These are phyloP conservation scores for Didymella segeticola DNA, from an alignment of 2,329 filamentous ascomycete genomes.

Conservation along the genomic window DNA sequence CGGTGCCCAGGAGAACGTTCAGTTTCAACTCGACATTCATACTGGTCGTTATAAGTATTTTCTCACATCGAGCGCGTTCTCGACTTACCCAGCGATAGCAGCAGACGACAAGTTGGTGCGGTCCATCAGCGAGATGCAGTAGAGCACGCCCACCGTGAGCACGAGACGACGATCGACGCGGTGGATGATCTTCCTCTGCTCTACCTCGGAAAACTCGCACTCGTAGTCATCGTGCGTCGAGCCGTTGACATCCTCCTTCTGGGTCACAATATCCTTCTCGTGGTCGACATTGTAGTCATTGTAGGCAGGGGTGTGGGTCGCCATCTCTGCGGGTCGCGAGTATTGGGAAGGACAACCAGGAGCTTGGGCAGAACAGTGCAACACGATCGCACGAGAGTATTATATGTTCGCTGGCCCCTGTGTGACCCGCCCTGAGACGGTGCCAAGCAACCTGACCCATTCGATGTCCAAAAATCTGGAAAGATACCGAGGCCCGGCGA, in stretches of 20 bases:
- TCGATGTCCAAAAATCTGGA: constrained; percentile 13
- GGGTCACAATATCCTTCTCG: constrained; percentile 30
- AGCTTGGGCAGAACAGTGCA: constrained; percentile 9
- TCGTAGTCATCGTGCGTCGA: constrained; percentile 38
- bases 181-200: constrained; percentile 72
- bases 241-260: constrained; percentile 34
- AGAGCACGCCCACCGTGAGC: constrained; percentile 63
- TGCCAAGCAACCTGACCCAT: constrained; percentile 21
- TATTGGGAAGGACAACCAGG: constrained; percentile 7
- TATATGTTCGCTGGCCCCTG: constrained; percentile 25
- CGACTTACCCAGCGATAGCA: constrained; percentile 68
- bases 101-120: constrained; percentile 77
- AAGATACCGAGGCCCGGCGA: constrained; percentile 37
- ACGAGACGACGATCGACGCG: constrained; percentile 68
- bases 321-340: constrained; percentile 10
- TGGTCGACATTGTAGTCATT: constrained; percentile 27
- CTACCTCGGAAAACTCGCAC: constrained; percentile 61
- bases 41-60: constrained; percentile 37
- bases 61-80: neutral
- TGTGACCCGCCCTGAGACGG: constrained; percentile 20
- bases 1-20: constrained; percentile 31
- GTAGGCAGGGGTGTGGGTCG: constrained; percentile 10
- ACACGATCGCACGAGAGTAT: constrained; percentile 8
- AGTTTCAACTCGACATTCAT: constrained; percentile 51
- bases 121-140: constrained; percentile 80